Percentiles rank a stretch among this genome's conserved stretches.
phyloP scores from a whole-genome alignment of 2,329 filamentous ascomycete genomes.

The Helotiales sp. region DNA sequence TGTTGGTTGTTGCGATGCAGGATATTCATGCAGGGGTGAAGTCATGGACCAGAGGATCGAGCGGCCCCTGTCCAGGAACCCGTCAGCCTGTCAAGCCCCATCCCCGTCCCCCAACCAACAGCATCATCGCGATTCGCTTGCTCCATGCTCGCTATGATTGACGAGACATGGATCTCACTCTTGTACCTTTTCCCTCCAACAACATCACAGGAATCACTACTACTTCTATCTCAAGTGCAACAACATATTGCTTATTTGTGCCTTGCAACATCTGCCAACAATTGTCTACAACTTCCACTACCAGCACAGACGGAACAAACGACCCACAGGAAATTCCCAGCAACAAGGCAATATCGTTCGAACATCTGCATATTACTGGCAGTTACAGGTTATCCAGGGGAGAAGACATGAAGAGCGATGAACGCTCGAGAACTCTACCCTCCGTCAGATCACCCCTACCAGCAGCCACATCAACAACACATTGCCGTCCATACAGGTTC shows the following conservation, averaged over 20 bases:
- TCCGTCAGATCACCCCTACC: constrained; percentile 17
- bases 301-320: neutral
- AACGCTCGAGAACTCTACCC: constrained; percentile 27
- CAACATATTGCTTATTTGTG: constrained; percentile 6
- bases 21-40: constrained; percentile 3
- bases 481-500: constrained; percentile 29
- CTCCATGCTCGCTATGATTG: too few species aligned
- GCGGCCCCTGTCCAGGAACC: constrained; percentile 7
- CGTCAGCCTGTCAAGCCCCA: neutral
- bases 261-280: neutral
- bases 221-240: neutral
- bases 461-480: constrained; percentile 11
- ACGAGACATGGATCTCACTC: constrained; percentile 3
- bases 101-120: constrained; percentile 1
- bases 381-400: constrained; percentile 4
- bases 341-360: constrained; percentile 2
- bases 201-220: neutral
- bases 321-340: neutral
- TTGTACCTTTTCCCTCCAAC: neutral
- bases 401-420: constrained; percentile 32
- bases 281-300: neutral
- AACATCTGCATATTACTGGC: constrained; percentile 14
- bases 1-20: neutral
- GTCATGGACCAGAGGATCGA: neutral
- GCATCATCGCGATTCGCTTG: constrained; percentile 14